Evolutionary conservation across 2,329 filamentous ascomycete species (phyloP).

Genomic region (Fusarium siculi): DNA sequence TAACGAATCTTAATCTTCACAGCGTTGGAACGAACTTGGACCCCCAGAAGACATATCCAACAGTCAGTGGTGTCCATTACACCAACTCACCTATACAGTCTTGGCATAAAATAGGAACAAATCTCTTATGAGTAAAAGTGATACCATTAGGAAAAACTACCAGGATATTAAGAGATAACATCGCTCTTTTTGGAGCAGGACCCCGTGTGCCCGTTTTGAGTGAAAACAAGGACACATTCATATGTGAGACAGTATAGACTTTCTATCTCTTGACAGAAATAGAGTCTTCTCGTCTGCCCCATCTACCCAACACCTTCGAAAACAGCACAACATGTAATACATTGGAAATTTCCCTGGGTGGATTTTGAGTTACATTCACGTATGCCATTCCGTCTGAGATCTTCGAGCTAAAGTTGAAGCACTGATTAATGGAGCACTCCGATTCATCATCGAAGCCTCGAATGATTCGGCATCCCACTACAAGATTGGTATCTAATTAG

Average conservation of each 20-base stretch:
- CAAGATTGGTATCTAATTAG: slow-evolving; percentile 70
- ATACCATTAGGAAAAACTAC: slow-evolving; percentile 75
- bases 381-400: slow-evolving; percentile 66
- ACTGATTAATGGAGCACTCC: slow-evolving; percentile 75
- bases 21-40: not conserved
- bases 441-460: slow-evolving; percentile 66
- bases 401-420: slow-evolving; percentile 67
- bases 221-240: slow-evolving; percentile 51
- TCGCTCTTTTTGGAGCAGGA: not conserved
- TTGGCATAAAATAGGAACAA: slow-evolving; percentile 77
- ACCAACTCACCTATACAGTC: not conserved
- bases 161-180: slow-evolving; percentile 71
- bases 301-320: not conserved
- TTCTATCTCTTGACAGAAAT: slow-evolving; percentile 71
- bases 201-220: no score
- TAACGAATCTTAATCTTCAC: not conserved
- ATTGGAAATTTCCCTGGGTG: slow-evolving; percentile 78
- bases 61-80: not conserved
- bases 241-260: slow-evolving; percentile 73
- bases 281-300: slow-evolving; percentile 55
- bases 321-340: slow-evolving; percentile 48
- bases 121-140: slow-evolving; percentile 71
- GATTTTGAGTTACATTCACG: slow-evolving; percentile 70
- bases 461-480: slow-evolving; percentile 74
- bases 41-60: not conserved